phyloP scores from a whole-genome alignment of 2,329 filamentous ascomycete species.

The Penicillium sclerotigenum region DNA sequence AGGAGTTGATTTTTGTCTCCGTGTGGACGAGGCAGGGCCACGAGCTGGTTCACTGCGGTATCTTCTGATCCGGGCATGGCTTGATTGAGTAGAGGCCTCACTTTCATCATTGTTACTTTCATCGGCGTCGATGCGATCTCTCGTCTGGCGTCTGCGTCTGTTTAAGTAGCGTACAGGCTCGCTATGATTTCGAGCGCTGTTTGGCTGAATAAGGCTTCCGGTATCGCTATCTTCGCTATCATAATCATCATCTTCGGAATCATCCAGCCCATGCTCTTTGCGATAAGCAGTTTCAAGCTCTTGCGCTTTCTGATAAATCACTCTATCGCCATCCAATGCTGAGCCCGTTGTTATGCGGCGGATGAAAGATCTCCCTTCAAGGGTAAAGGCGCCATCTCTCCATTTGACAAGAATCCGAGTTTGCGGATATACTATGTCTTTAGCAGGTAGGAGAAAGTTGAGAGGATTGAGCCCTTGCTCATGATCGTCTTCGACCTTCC shows the following conservation, averaged over 20 bases:
- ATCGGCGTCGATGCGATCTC: not conserved
- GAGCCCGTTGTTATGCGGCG: conserved; percentile 13
- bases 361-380: conserved; percentile 16
- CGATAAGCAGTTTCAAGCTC: conserved; percentile 9
- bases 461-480: conserved; percentile 9
- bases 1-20: no score
- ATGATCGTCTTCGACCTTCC: conserved; percentile 19
- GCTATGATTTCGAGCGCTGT: not conserved
- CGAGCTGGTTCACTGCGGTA: not conserved
- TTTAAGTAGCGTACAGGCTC: not conserved
- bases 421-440: conserved; percentile 10
- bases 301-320: conserved; percentile 18
- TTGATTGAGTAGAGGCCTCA: not conserved
- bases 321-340: conserved; percentile 9
- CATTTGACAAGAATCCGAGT: conserved; percentile 16
- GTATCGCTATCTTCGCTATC: no score
- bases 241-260: not conserved
- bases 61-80: not conserved
- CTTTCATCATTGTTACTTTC: not conserved
- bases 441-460: conserved; percentile 6
- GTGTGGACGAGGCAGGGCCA: no score
- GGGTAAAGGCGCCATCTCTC: conserved; percentile 10
- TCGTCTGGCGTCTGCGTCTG: not conserved
- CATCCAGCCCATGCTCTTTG: not conserved
- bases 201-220: no score